phyloP scores from a whole-genome alignment of 2,329 filamentous ascomycete genomes.

The Endocalyx cinctus region DNA sequence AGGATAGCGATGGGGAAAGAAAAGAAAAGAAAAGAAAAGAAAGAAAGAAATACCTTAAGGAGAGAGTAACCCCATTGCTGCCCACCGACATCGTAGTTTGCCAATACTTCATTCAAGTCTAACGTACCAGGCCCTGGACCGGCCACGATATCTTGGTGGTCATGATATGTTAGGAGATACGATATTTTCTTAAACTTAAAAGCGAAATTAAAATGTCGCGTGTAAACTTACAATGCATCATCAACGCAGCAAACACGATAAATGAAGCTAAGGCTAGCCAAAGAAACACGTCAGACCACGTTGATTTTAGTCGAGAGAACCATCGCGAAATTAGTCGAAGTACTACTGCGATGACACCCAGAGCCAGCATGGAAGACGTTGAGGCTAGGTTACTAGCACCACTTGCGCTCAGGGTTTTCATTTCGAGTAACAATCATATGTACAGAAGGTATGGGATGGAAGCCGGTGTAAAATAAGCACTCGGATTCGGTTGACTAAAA shows the following conservation, averaged over 20 bases:
- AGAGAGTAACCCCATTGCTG: not conserved
- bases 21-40: not conserved
- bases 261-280: too few species aligned
- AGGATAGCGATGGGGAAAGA: too few species aligned
- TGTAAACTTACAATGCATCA: too few species aligned
- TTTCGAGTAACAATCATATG: not conserved
- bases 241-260: too few species aligned
- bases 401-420: not conserved
- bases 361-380: not conserved
- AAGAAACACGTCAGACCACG: too few species aligned
- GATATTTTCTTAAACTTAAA: too few species aligned
- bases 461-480: not conserved
- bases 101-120: not conserved
- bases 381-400: not conserved
- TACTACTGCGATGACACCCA: too few species aligned
- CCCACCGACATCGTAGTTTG: not conserved
- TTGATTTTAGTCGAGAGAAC: too few species aligned
- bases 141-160: constrained; percentile 1
- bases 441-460: not conserved
- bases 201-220: too few species aligned
- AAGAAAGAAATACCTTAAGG: not conserved
- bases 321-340: too few species aligned
- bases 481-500: constrained; percentile 5
- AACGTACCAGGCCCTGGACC: constrained; percentile 1
- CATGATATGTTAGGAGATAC: too few species aligned